These are phyloP conservation scores for Debaryomycetaceae sp. DNA, from an alignment of 1,139 yeast genomes.

Conservation along the genomic window DNA sequence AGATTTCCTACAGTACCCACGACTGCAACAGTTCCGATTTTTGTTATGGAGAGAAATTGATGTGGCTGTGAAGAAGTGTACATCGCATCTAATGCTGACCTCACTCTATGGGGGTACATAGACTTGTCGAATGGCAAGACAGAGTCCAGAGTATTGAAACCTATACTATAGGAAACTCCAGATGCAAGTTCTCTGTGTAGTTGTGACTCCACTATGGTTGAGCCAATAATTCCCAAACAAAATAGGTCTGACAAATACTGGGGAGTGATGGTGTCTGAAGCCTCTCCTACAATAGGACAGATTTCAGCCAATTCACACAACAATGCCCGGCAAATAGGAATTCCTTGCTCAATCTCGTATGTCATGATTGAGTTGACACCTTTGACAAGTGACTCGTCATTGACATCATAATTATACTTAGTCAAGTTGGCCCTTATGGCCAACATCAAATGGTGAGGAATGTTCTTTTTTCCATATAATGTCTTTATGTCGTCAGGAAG, in stretches of 20 bases:
- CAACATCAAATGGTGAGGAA: constrained; percentile 13
- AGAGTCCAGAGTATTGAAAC: constrained; percentile 30
- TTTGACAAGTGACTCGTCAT: constrained; percentile 5
- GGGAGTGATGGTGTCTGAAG: constrained; percentile 45
- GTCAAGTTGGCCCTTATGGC: constrained; percentile 34
- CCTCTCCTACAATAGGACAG: constrained; percentile 39
- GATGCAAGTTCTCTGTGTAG: constrained; percentile 45
- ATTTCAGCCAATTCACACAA: constrained; percentile 31
- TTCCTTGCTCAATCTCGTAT: constrained; percentile 36
- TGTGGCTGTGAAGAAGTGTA: constrained; percentile 38
- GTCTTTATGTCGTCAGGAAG: constrained; percentile 11
- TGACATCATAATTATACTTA: constrained; percentile 17
- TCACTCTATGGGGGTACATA: constrained; percentile 25
- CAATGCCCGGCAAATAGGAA: constrained; percentile 37
- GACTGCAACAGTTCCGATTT: constrained; percentile 42
- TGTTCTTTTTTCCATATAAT: constrained; percentile 9
- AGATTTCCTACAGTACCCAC: constrained; percentile 45
- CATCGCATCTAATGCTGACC: constrained; percentile 39
- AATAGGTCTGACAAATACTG: constrained; percentile 46
- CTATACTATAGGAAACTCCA: constrained; percentile 45
- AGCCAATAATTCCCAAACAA: constrained; percentile 35
- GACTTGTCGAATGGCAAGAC: constrained; percentile 17
- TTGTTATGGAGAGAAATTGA: constrained; percentile 42
- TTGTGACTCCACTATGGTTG: constrained; percentile 40
- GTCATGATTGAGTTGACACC: constrained; percentile 20